phyloP scores from a whole-genome alignment of 768 basidiomycete species.

The Ramaria rubella region DNA sequence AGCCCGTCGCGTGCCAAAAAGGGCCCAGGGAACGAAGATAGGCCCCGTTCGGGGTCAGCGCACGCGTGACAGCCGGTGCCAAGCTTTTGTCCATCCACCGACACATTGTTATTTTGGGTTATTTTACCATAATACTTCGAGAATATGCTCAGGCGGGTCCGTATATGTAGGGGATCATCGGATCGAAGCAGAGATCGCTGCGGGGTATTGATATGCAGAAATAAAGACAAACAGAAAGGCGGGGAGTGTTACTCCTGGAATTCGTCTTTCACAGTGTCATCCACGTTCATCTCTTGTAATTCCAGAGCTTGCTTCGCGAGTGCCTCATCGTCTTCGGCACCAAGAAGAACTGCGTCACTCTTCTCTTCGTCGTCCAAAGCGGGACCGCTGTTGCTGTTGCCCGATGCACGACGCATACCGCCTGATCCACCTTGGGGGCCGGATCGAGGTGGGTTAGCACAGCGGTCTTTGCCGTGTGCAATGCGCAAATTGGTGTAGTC shows the following conservation, averaged over 20 bases:
- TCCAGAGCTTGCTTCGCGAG: neutral
- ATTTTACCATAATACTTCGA: neutral
- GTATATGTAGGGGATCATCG: conserved; percentile 8
- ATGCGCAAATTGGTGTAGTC: conserved; percentile 88
- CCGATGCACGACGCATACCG: conserved; percentile 9
- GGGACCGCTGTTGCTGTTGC: conserved; percentile 6
- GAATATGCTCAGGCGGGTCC: conserved; percentile 3
- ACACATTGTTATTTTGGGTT: neutral
- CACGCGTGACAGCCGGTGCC: conserved; percentile 3
- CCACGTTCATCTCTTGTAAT: conserved; percentile 5
- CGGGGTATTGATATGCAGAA: conserved; percentile 1
- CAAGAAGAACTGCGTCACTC: conserved; percentile 11
- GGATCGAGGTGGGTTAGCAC: conserved; percentile 85
- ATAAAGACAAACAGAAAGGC: neutral
- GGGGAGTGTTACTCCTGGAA: neutral
- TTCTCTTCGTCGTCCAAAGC: conserved; percentile 1
- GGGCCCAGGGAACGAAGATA: neutral
- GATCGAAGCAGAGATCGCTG: neutral
- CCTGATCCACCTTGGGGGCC: conserved; percentile 28
- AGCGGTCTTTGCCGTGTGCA: conserved; percentile 92
- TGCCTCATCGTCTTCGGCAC: conserved; percentile 1
- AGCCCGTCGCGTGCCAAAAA: neutral
- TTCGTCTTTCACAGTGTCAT: neutral
- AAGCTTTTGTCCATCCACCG: conserved; percentile 4
- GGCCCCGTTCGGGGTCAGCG: neutral